phyloP scores from a whole-genome alignment of 129 eudicot species.

The Flaveria bidentis region DNA sequence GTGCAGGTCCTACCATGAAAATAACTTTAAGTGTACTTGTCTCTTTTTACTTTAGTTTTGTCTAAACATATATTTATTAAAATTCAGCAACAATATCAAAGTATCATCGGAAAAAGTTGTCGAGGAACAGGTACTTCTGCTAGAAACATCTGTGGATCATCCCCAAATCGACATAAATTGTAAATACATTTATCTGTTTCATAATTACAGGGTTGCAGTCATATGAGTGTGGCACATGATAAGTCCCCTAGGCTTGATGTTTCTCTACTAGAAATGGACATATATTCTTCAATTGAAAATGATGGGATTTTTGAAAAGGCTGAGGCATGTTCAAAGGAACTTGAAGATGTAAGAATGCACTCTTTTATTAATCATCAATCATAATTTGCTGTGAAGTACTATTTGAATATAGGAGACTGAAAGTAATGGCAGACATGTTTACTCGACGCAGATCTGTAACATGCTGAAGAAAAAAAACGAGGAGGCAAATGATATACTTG shows the following conservation, averaged over 20 bases:
- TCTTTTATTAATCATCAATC: neutral
- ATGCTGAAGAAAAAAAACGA: constrained; percentile 87
- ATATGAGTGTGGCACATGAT: constrained; percentile 31
- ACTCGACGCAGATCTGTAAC: constrained; percentile 64
- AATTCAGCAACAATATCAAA: constrained; percentile 45
- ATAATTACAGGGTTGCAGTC: constrained; percentile 38
- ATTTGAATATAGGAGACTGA: neutral
- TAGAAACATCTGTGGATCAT: constrained; percentile 14
- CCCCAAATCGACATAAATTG: neutral
- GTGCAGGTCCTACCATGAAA: constrained; percentile 50
- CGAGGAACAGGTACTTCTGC: constrained; percentile 44
- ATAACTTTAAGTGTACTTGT: neutral
- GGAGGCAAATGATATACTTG: constrained; percentile 87
- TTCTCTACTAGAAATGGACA: constrained; percentile 39
- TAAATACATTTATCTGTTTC: neutral
- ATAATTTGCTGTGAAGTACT: neutral
- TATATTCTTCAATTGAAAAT: constrained; percentile 40
- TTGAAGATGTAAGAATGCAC: constrained; percentile 67
- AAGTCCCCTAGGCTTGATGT: constrained; percentile 34
- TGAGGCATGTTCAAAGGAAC: constrained; percentile 77
- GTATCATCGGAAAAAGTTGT: constrained; percentile 34
- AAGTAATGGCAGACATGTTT: constrained; percentile 16
- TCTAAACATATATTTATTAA: constrained; percentile 9
- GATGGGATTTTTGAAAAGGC: constrained; percentile 62
- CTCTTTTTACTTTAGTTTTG: neutral